Evolutionary conservation across 345 rosid species (phyloP).

Genomic region (Physaria fendleri): DNA sequence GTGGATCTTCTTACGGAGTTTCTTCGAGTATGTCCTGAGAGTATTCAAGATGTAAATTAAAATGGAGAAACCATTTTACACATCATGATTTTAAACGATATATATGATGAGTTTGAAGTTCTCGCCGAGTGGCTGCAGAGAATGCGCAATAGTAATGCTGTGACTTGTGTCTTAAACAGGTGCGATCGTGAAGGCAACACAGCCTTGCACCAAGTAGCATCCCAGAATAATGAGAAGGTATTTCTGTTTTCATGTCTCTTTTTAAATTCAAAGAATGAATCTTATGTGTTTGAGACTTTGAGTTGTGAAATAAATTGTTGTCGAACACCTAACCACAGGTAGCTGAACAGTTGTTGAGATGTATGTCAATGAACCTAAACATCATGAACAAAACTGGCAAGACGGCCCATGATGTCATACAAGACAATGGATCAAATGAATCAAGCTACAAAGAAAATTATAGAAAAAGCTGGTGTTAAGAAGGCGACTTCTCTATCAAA

Average conservation of each 20-base stretch:
- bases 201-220: slow-evolving; percentile 19
- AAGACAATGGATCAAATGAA: neutral
- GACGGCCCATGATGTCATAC: slow-evolving; percentile 15
- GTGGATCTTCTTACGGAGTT: neutral
- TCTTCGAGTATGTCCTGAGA: slow-evolving; percentile 6
- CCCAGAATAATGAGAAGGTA: neutral
- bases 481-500: neutral
- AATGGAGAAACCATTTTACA: slow-evolving; percentile 19
- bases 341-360: slow-evolving; percentile 9
- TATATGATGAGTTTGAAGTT: slow-evolving; percentile 5
- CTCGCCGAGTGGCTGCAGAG: slow-evolving; percentile 5
- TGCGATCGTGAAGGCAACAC: slow-evolving; percentile 19
- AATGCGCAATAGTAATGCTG: neutral
- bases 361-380: slow-evolving; percentile 10
- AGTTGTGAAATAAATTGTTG: neutral
- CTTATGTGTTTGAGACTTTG: too few species aligned
- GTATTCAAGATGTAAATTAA: slow-evolving; percentile 7
- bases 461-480: neutral
- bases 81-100: neutral
- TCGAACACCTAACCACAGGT: too few species aligned
- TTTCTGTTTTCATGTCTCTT: neutral
- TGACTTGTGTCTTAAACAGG: neutral
- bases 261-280: too few species aligned
- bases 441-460: neutral
- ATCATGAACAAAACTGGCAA: neutral